phyloP scores from a whole-genome alignment of 2,329 filamentous ascomycete species.

The Tolypocladium inflatum region DNA sequence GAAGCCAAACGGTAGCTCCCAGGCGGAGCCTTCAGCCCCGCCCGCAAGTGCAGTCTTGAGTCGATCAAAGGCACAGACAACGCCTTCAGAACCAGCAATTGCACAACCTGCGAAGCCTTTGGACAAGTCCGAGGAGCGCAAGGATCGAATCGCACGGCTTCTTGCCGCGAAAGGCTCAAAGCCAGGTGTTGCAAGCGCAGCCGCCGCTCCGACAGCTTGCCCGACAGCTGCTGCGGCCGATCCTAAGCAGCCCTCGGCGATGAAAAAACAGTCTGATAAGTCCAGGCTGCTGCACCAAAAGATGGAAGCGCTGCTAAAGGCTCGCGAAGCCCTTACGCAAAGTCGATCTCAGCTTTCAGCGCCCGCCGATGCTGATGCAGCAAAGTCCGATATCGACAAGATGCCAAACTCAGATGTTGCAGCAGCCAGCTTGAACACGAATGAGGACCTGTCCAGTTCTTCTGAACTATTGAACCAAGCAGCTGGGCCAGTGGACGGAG shows the following conservation, averaged over 20 bases:
- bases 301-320: constrained; percentile 63
- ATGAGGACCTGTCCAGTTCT: background rate
- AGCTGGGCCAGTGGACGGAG: background rate
- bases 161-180: constrained; percentile 64
- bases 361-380: background rate
- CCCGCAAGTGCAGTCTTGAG: background rate
- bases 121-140: constrained; percentile 51
- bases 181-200: constrained; percentile 9
- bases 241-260: constrained; percentile 14
- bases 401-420: background rate
- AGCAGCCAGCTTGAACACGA: background rate
- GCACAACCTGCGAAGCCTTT: background rate
- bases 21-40: background rate
- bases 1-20: background rate
- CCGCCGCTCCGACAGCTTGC: constrained; percentile 3
- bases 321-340: constrained; percentile 33
- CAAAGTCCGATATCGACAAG: constrained; percentile 2
- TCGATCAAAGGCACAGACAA: background rate
- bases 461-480: background rate
- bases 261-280: constrained; percentile 49
- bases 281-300: constrained; percentile 66
- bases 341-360: constrained; percentile 7
- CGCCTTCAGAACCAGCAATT: background rate
- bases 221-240: background rate
- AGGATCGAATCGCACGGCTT: constrained; percentile 67